Evolutionary conservation across 2,329 filamentous ascomycete genomes (phyloP).

Genomic region (Talaromyces sp.): DNA sequence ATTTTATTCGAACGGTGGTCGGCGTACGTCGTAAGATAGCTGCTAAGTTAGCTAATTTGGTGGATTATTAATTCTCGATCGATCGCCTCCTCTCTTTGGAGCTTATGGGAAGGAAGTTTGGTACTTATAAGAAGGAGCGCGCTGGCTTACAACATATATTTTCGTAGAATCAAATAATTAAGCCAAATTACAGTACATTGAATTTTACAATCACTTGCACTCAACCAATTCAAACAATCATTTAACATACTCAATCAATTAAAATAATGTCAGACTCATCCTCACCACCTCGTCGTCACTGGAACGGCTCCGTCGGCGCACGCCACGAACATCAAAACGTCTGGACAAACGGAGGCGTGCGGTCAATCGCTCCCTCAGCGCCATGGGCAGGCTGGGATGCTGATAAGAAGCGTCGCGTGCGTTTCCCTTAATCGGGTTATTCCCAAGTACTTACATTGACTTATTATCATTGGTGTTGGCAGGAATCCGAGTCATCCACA

Average conservation of each 20-base stretch:
- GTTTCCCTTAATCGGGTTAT: neutral
- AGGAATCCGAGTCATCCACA: slow-evolving; percentile 22
- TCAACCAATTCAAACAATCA: neutral
- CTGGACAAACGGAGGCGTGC: slow-evolving; percentile 34
- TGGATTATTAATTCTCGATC: slow-evolving; percentile 1
- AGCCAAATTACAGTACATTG: neutral
- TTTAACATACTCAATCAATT: neutral
- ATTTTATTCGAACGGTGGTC: neutral
- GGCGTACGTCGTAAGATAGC: neutral
- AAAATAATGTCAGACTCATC: slow-evolving; percentile 11
- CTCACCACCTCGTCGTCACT: slow-evolving; percentile 27
- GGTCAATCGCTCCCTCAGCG: slow-evolving; percentile 23
- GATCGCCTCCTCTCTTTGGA: neutral
- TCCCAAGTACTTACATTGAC: neutral
- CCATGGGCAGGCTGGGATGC: slow-evolving; percentile 23
- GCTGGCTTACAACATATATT: neutral
- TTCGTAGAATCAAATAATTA: neutral
- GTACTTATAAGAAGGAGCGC: neutral
- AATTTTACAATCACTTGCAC: neutral
- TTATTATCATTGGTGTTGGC: no score
- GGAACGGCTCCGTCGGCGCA: slow-evolving; percentile 33
- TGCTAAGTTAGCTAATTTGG: neutral
- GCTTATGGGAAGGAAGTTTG: neutral
- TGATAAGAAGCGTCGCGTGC: slow-evolving; percentile 27
- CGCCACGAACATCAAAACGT: slow-evolving; percentile 37